Percentiles rank a stretch among this genome's conserved stretches.
Conservation (phyloP, 1,139 yeast species). For the Taphrina wiesneri region DNA sequence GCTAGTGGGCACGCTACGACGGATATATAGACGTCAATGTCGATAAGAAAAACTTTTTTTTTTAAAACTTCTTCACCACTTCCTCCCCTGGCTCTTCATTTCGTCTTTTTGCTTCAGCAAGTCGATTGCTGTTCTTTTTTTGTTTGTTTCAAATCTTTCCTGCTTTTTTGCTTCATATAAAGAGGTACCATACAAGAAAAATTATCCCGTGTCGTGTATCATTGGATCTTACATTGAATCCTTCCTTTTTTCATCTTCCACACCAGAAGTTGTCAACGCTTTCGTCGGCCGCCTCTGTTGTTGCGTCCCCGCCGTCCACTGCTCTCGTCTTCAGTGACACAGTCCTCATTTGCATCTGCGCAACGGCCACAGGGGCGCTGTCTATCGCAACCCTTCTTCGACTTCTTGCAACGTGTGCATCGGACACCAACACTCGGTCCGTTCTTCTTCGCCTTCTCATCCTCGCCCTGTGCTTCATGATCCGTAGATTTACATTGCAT, state of each 20-base stretch:
- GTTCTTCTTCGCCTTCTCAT: slow-evolving; percentile 18
- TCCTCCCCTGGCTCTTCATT: background rate
- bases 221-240: background rate
- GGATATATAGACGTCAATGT: background rate
- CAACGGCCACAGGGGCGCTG: slow-evolving; percentile 37
- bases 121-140: background rate
- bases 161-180: background rate
- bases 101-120: background rate
- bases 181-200: background rate
- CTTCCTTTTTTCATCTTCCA: background rate
- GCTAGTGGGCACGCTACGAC: background rate
- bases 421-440: slow-evolving; percentile 33
- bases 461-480: background rate
- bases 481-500: background rate
- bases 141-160: background rate
- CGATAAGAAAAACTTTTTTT: background rate
- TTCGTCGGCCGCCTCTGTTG: slow-evolving; percentile 31
- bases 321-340: slow-evolving; percentile 37
- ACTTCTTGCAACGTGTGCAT: slow-evolving; percentile 35
- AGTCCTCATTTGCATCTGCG: slow-evolving; percentile 37
- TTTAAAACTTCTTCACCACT: background rate
- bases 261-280: background rate
- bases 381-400: slow-evolving; percentile 37
- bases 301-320: slow-evolving; percentile 31
- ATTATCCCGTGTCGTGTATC: slow-evolving; percentile 2